Evolutionary conservation across 2,329 filamentous ascomycete genomes (phyloP), one percentile per base, ranked within the genome.

Genomic region (Cadophora luteo-olivacea): DNA sequence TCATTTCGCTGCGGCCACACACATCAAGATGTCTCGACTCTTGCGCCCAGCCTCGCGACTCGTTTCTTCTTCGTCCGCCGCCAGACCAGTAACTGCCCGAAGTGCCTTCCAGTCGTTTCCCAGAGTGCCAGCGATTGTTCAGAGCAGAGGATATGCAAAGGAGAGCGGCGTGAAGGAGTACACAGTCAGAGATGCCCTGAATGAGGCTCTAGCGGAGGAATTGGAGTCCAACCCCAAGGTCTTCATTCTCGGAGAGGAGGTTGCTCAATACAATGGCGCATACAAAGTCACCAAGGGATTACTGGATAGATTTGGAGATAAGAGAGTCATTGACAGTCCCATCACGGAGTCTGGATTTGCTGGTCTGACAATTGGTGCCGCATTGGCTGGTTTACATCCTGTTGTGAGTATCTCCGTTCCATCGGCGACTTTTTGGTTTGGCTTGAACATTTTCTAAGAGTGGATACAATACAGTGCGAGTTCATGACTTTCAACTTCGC

Each of bases 401-500:
- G 88, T 99, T 76, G 93, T 97, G 86, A 86, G 93, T 88, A 63
- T 36, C 32, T 65, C 33, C 52, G 3, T 32, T 58, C 51, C 7
- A 22, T 57, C 63, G 51, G 25, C 64, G 61, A 57, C 49, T 63
- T 66, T 60, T 48, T 22, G 48, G 41, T 24, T 38, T 16, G 36
- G 45, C 69, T 54, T 54, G 65, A 63, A 57, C 54, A 49, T 60
- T 49, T 63, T 69, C 71, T 74, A 72, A 72, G 49, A 66, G 51
- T 66, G 67, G 60, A 64, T 66, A 51, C 74, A 55, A 63, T 66
- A 51, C 74, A 96, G 93, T 96, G 92, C 88, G 96, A 99, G 86
- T 99, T 99, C 88, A 99, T 99, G 96, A 99, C 96, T 79, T 98
- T 97, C 90, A 99, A 99, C 89, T 98, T 98, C 81, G 95, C 96